Base-by-base conservation (phyloP, 805 yeast species). In the Candida ascalaphidarum region DNA sequence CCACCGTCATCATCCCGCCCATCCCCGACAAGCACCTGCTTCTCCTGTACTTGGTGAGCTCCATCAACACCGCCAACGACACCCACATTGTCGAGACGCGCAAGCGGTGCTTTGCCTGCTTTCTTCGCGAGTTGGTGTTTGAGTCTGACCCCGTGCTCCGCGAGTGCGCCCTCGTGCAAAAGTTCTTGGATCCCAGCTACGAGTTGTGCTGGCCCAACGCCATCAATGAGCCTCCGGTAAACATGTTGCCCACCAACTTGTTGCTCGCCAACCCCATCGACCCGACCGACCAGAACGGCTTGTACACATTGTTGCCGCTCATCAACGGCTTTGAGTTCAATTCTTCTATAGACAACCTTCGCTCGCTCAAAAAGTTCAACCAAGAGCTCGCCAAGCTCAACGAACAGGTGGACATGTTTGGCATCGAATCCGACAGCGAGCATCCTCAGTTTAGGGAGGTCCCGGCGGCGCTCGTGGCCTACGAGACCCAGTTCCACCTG, bases 241-340 rank as follows among this genome's bases (percentile, higher is more conserved):
- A 54, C 29, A 39, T 60, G 17, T 50, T 72, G 3, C 73, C 77
- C 3, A 58, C 62, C 27, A 68, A 69, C 25, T 46, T 68, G 21
- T 44, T 72, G 13, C 48, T 72, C 11, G 65, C 71, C 4, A 69
- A 72, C 18, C 73, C 77, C 2, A 41, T 61, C 20, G 48, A 68
- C 34, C 75, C 79, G 3, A 57, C 68, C 1, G 65, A 61, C 28
- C 76, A 70, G 21, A 71, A 69, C 41, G 76, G 78, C 2, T 59
- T 71, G 27, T 65, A 71, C 30, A 43, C 66, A 7, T 61, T 68
- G 25, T 40, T 73, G 11, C 77, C 78, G 2, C 42, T 56, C 16
- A 53, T 62, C 4, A 48, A 52, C 28, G 64, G 65, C 6, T 58
- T 55, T 31, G 64, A 58, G 17, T 50, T 55, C 30, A 43, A 39